Conservation (phyloP, 1,139 yeast species). For the Hemisphaericaspora lyxosophila region DNA sequence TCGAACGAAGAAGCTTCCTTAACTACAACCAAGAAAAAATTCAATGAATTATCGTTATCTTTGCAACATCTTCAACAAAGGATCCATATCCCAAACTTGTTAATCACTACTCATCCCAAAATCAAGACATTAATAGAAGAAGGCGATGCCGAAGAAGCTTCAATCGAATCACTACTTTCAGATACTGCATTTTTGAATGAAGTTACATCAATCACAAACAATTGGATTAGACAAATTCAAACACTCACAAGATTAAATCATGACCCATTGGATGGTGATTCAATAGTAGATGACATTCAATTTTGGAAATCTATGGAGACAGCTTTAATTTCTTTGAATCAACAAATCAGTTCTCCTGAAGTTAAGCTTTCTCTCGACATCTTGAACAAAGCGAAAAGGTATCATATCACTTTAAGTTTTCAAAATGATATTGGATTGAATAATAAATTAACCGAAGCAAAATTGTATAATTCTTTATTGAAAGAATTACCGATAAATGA, state of each 20-base stretch:
- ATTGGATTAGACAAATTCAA: conserved; percentile 71
- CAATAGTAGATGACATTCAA: conserved; percentile 64
- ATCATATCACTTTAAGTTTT: conserved; percentile 74
- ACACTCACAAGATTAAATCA: conserved; percentile 53
- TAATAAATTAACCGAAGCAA: conserved; percentile 54
- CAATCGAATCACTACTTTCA: conserved; percentile 25
- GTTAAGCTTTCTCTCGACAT: conserved; percentile 61
- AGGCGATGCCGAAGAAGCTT: conserved; percentile 21
- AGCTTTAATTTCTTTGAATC: conserved; percentile 55
- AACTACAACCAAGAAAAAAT: conserved; percentile 52
- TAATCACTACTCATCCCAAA: conserved; percentile 52
- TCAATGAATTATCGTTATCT: conserved; percentile 68
- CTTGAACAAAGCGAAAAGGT: conserved; percentile 70
- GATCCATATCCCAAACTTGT: conserved; percentile 66
- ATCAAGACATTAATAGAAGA: conserved; percentile 33
- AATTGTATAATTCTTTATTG: conserved; percentile 59
- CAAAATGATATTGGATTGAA: conserved; percentile 69
- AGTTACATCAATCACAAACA: conserved; percentile 64
- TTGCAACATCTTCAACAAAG: conserved; percentile 69
- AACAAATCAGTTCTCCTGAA: conserved; percentile 57
- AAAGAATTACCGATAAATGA: conserved; percentile 71
- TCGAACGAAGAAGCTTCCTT: conserved; percentile 22
- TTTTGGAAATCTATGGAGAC: conserved; percentile 79
- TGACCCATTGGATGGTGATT: conserved; percentile 56
- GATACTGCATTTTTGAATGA: conserved; percentile 64